These are phyloP conservation scores for Populus hybrid DNA, from an alignment of 441 rosid genomes.

Conservation along the genomic window DNA sequence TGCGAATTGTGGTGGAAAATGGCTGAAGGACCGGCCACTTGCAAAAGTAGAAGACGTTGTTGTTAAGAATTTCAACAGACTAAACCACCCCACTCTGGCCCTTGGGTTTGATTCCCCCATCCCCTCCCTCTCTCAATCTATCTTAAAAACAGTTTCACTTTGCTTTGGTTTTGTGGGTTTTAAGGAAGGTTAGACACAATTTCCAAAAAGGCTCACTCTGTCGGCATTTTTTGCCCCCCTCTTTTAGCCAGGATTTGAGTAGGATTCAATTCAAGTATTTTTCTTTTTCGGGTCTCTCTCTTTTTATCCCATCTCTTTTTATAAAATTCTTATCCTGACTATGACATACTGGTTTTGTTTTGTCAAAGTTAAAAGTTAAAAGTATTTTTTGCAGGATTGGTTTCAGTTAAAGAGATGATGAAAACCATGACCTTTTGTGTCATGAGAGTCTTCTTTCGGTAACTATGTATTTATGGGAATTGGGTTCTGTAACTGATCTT, in stretches of 20 bases:
- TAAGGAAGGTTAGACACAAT: slow-evolving; percentile 5
- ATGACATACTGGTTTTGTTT: not conserved
- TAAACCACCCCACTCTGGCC: slow-evolving; percentile 7
- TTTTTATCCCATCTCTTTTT: slow-evolving; percentile 10
- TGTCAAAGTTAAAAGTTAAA: not conserved
- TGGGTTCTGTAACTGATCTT: slow-evolving; percentile 37
- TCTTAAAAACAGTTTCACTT: not conserved
- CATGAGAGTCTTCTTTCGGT: slow-evolving; percentile 14
- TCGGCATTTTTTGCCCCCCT: slow-evolving; percentile 10
- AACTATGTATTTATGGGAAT: slow-evolving; percentile 31
- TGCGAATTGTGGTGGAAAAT: slow-evolving; percentile 36
- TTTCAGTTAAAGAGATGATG: slow-evolving; percentile 25
- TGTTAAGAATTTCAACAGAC: slow-evolving; percentile 20
- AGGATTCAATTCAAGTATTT: slow-evolving; percentile 36
- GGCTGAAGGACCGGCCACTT: slow-evolving; percentile 31
- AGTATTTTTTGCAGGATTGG: slow-evolving; percentile 13
- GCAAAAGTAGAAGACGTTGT: slow-evolving; percentile 13
- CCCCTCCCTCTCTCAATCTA: slow-evolving; percentile 3
- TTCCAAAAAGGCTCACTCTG: slow-evolving; percentile 9
- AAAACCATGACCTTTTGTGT: slow-evolving; percentile 14
- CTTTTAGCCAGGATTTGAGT: slow-evolving; percentile 31
- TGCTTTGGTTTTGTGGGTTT: slow-evolving; percentile 14
- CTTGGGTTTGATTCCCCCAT: not conserved
- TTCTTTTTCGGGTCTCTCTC: slow-evolving; percentile 12
- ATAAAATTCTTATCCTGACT: not conserved